Percentiles rank a stretch among this genome's conserved stretches.
Evolutionary conservation across 441 rosid species (phyloP).

Genomic region (Macaranga tanarius): DNA sequence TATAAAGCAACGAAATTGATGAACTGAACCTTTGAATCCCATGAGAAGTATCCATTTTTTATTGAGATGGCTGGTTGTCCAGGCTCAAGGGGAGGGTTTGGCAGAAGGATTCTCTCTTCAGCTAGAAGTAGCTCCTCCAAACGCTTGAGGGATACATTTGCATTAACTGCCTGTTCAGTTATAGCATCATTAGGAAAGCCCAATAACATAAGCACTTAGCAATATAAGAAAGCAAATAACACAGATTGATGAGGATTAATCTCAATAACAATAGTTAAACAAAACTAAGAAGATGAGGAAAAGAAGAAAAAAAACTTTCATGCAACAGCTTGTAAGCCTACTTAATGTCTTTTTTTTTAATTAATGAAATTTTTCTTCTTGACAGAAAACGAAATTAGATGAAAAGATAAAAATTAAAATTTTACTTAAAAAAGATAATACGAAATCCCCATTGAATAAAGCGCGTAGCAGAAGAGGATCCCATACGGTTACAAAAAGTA

Average conservation of each 20-base stretch:
- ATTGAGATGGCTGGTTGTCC: conserved; percentile 78
- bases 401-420: neutral
- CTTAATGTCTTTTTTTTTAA: neutral
- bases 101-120: conserved; percentile 89
- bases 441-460: neutral
- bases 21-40: conserved; percentile 84
- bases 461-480: neutral
- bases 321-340: neutral
- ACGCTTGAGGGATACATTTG: conserved; percentile 91
- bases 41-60: conserved; percentile 84
- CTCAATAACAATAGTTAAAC: neutral
- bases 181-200: conserved; percentile 24
- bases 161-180: conserved; percentile 75
- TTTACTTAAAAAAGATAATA: neutral
- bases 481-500: neutral
- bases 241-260: neutral
- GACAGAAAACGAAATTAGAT: neutral
- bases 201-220: conserved; percentile 17
- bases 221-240: neutral
- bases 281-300: neutral
- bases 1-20: neutral
- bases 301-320: neutral
- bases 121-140: conserved; percentile 88
- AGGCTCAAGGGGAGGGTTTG: conserved; percentile 87
- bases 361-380: neutral